Percentiles rank a stretch among this genome's conserved stretches.
Evolutionary conservation across 192 early-diverging fungal species (phyloP).

Genomic region (Coemansia sp.): DNA sequence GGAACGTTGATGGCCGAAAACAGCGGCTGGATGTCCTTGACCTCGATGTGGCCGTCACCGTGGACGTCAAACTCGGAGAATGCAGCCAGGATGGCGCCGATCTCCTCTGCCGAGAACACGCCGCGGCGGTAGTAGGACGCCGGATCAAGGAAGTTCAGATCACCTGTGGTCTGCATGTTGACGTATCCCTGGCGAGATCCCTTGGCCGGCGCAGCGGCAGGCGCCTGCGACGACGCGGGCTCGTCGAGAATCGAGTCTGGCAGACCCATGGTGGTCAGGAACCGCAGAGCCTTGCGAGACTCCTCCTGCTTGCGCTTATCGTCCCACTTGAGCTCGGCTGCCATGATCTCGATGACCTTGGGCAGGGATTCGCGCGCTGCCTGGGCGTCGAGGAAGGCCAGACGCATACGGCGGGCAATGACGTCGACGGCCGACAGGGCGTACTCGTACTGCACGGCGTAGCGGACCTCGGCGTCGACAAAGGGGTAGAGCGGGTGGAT

Average conservation of each 20-base stretch:
- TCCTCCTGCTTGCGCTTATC: slow-evolving; percentile 65
- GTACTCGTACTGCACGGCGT: slow-evolving; percentile 88
- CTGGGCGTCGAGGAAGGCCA: slow-evolving; percentile 92
- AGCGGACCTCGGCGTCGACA: slow-evolving; percentile 90
- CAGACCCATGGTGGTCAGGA: slow-evolving; percentile 92
- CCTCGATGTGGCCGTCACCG: slow-evolving; percentile 46
- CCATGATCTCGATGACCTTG: slow-evolving; percentile 87
- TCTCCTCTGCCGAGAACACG: slow-evolving; percentile 53
- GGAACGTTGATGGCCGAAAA: slow-evolving; percentile 43
- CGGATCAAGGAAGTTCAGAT: slow-evolving; percentile 42
- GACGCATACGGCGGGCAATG: slow-evolving; percentile 81
- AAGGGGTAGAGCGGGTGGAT: slow-evolving; percentile 84
- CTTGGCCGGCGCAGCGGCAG: slow-evolving; percentile 5
- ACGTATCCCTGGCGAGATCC: slow-evolving; percentile 18
- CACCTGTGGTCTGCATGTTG: slow-evolving; percentile 26
- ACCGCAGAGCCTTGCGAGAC: slow-evolving; percentile 65
- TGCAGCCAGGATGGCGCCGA: slow-evolving; percentile 48
- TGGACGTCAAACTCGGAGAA: slow-evolving; percentile 52
- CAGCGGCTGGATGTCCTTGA: slow-evolving; percentile 37
- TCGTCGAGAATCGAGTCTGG: slow-evolving; percentile 52
- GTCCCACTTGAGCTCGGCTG: slow-evolving; percentile 79
- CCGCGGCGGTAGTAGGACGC: slow-evolving; percentile 55
- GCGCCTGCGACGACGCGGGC: too few relatives aligned
- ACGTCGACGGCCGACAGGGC: slow-evolving; percentile 94
- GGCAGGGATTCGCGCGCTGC: slow-evolving; percentile 85